Percentiles rank a stretch among this genome's conserved stretches.
Conservation (phyloP, 2,329 filamentous ascomycete genomes). For the Chrysoporthe deuterocubensis region DNA sequence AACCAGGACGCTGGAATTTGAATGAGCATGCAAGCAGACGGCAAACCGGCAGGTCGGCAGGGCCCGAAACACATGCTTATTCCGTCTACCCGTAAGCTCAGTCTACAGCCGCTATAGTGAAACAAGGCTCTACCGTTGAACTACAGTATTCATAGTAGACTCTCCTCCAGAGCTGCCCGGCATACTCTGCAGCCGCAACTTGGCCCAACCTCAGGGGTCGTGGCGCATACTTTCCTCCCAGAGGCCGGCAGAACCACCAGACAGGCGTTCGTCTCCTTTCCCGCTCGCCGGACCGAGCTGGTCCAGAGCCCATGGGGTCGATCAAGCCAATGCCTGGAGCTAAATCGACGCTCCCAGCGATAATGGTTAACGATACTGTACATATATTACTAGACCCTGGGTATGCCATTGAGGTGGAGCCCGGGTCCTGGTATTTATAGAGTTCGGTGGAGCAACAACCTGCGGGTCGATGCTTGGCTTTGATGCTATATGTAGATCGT, state of each 20-base stretch:
- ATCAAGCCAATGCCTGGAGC: too few species aligned
- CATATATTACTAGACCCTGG: not conserved
- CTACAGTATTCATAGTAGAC: too few species aligned
- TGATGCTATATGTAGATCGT: not conserved
- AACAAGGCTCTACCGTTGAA: not conserved
- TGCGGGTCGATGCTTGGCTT: not conserved
- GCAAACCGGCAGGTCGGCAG: slow-evolving; percentile 5
- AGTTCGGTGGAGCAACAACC: not conserved
- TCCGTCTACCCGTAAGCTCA: too few species aligned
- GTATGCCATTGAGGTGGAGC: not conserved
- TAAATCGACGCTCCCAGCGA: not conserved
- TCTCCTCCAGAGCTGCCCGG: too few species aligned
- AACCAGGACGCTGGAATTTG: not conserved
- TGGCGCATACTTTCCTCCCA: too few species aligned
- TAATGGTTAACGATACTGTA: not conserved
- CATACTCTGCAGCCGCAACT: too few species aligned
- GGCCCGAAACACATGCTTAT: not conserved
- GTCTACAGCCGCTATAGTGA: not conserved
- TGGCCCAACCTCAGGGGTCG: too few species aligned
- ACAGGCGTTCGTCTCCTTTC: too few species aligned
- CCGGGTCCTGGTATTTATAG: not conserved
- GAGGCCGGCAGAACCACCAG: too few species aligned
- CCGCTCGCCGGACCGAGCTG: too few species aligned
- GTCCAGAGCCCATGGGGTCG: too few species aligned
- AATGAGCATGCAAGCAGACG: not conserved